Percentiles rank a stretch among this genome's conserved stretches.
Conservation (phyloP, 306 rosid species). For the Purshia tridentata region DNA sequence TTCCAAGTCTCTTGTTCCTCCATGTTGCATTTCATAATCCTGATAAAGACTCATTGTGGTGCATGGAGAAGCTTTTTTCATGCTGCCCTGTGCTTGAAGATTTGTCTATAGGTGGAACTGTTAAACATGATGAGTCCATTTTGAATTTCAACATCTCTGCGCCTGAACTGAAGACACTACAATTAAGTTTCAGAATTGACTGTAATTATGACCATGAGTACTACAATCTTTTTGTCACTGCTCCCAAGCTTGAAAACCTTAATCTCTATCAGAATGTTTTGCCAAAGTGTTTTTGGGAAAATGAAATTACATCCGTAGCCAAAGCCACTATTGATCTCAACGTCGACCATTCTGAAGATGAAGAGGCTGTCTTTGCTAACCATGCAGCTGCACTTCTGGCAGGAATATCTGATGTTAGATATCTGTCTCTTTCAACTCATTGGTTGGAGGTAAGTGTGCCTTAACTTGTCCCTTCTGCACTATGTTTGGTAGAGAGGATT, state of each 20-base stretch:
- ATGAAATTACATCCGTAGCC: background rate
- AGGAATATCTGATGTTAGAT: background rate
- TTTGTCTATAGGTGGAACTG: background rate
- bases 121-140: too few species aligned
- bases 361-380: background rate
- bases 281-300: background rate
- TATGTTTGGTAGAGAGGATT: background rate
- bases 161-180: background rate
- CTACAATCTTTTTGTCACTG: background rate
- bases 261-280: background rate
- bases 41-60: background rate
- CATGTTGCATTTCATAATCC: background rate
- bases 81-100: background rate
- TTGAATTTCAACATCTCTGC: too few species aligned
- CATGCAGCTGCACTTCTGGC: background rate
- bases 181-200: background rate
- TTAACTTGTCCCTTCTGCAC: background rate
- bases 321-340: background rate
- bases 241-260: constrained; percentile 1
- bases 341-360: background rate
- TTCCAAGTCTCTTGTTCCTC: background rate
- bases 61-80: background rate
- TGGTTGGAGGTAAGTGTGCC: background rate
- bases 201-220: background rate
- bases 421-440: background rate